Evolutionary conservation across 495 filamentous ascomycete species (phyloP), one percentile per base, ranked within the genome.

Genomic region (Neurospora sp.): DNA sequence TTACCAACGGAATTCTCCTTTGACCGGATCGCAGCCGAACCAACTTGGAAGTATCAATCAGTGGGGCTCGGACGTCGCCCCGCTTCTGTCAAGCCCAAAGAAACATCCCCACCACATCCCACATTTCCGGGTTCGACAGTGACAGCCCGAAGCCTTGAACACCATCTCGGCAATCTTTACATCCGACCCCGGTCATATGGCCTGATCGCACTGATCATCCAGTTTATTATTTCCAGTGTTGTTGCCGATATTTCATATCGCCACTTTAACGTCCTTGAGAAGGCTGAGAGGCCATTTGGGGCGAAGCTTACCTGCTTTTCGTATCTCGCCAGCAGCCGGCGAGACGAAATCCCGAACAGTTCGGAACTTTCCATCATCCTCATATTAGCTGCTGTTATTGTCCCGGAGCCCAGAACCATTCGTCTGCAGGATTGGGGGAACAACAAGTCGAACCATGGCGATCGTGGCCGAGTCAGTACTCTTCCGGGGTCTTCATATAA

Each of bases 391-490:
- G 27, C 31, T 16, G 53, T 65, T 8, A 18, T 65, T 35, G 14
- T 65, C 5, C 27, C 53, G 53, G 3, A 61, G 53, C 53, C 53
- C 53, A 61, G 53, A 61, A 7, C 53, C 53, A 18, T 61, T 65
- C 53, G 53, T 37, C 18, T 65, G 53, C 53, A 65, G 53, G 53
- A 27, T 65, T 65, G 27, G 14, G 27, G 22, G 53, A 65, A 22
- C n/a, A 53, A 61, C 20, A 20, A 38, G 31, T 69, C 53, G 53
- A 73, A 75, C 75, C 70, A 93, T 93, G 91, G 90, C 88, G 75
- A 83, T 92, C 76, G 86, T 92, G 71, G 82, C 86, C 74, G 89
- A 91, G 90, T 90, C 84, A 86, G 89, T 85, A 77, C 38, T 69
- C 35, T 71, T 71, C 70, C 47, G 71, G 45, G 65, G 69, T 39